A percentile compares a stretch with the other conserved stretches of the same genome.
phyloP scores from a whole-genome alignment of 2,329 filamentous ascomycete species.

The Pyrenophora graminea region DNA sequence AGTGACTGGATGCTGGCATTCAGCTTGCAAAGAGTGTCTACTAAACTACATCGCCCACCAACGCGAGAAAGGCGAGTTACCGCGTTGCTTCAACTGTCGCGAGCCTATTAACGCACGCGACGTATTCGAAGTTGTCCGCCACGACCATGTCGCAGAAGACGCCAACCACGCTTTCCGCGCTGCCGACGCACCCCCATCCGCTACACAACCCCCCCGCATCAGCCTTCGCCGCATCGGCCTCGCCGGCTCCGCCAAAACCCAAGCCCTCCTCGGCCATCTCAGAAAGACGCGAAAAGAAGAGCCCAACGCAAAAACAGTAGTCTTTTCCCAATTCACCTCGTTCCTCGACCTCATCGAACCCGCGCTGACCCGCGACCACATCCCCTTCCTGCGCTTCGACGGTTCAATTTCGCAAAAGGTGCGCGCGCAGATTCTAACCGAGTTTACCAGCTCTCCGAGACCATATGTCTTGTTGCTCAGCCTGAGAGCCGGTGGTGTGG shows the following conservation, averaged over 20 bases:
- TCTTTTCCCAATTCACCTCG: conserved; percentile 97
- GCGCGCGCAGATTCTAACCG: conserved; percentile 73
- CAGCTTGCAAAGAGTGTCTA: conserved; percentile 92
- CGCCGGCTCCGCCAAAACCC: conserved; percentile 85
- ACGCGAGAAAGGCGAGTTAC: conserved; percentile 71
- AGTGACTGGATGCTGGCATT: conserved; percentile 97
- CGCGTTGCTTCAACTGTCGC: conserved; percentile 89
- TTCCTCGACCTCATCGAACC: conserved; percentile 91
- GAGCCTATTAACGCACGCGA: conserved; percentile 80
- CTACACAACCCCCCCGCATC: conserved; percentile 53
- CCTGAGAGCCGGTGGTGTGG: conserved; percentile 88
- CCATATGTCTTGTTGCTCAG: conserved; percentile 81
- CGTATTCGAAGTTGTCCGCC: conserved; percentile 87
- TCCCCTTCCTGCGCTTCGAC: conserved; percentile 85
- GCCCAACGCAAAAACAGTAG: conserved; percentile 79
- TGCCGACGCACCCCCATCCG: conserved; percentile 28
- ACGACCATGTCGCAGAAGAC: conserved; percentile 62
- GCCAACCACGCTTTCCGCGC: conserved; percentile 43
- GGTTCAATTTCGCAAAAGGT: conserved; percentile 86
- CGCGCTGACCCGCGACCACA: conserved; percentile 71
- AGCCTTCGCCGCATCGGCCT: conserved; percentile 65
- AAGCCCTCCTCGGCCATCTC: conserved; percentile 75
- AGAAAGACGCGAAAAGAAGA: conserved; percentile 68
- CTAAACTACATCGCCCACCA: conserved; percentile 88
- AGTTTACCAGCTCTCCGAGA: conserved; percentile 64